phyloP scores from a whole-genome alignment of 768 basidiomycete species.

The Trametes gibbosa region DNA sequence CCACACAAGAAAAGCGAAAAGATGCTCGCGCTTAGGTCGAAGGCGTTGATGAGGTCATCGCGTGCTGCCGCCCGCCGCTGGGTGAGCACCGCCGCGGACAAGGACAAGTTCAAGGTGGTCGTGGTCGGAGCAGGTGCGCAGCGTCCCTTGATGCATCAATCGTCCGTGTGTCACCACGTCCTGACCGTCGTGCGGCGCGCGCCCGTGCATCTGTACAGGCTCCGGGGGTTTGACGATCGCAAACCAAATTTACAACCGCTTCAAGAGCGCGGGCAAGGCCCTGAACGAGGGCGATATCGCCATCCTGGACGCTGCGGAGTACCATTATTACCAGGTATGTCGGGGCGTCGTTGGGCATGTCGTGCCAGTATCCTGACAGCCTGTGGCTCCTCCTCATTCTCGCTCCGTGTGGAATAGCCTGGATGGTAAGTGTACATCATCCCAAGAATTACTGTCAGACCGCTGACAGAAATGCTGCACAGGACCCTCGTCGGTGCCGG shows the following conservation, averaged over 20 bases:
- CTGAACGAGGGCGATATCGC: conserved; percentile 77
- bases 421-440: conserved; percentile 65
- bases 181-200: conserved; percentile 1
- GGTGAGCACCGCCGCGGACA: conserved; percentile 38
- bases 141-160: conserved; percentile 3
- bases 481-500: conserved; percentile 96
- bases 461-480: neutral
- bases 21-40: conserved; percentile 21
- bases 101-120: conserved; percentile 74
- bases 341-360: conserved; percentile 7
- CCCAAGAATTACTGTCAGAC: neutral
- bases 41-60: conserved; percentile 16
- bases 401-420: conserved; percentile 48
- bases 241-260: conserved; percentile 82
- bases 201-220: conserved; percentile 43
- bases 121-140: conserved; percentile 80
- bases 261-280: conserved; percentile 64
- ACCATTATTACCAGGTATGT: conserved; percentile 81
- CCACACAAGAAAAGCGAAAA: neutral
- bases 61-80: conserved; percentile 19
- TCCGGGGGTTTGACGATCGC: conserved; percentile 81
- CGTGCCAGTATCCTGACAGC: neutral
- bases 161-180: neutral
- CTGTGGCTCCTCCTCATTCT: neutral
- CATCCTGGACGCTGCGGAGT: conserved; percentile 77